phyloP scores from a whole-genome alignment of 73 alveolate genomes.

The Tetrahymena malaccensis region DNA sequence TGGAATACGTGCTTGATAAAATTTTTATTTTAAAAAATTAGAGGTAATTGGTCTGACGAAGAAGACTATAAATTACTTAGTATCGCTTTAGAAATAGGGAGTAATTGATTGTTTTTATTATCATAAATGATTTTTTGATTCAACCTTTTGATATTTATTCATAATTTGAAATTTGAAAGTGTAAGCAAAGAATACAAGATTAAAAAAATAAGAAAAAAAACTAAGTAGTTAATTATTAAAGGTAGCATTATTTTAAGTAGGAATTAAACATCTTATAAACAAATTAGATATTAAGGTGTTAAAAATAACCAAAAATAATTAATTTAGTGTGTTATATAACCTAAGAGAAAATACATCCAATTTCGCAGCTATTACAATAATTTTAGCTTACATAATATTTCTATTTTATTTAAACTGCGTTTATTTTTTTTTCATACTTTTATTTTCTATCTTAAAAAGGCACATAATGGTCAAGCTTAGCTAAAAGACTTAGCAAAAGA shows the following conservation, averaged over 20 bases:
- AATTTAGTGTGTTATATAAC: no score
- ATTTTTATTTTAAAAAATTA: background rate
- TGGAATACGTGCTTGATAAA: background rate
- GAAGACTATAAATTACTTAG: background rate
- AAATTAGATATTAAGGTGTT: no score
- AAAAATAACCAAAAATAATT: no score
- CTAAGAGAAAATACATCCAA: no score
- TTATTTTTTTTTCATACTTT: background rate
- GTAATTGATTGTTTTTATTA: background rate
- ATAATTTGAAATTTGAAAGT: background rate
- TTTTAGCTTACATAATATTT: background rate
- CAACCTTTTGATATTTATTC: background rate
- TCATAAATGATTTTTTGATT: background rate
- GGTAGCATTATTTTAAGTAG: background rate
- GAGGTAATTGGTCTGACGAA: background rate
- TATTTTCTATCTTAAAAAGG: background rate
- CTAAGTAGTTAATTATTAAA: background rate
- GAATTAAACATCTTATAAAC: background rate
- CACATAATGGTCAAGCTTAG: slow-evolving; percentile 24
- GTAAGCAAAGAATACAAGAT: background rate
- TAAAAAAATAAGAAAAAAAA: background rate
- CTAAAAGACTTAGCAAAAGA: slow-evolving; percentile 26
- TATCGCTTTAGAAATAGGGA: background rate
- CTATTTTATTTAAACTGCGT: background rate
- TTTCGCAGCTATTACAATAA: background rate